phyloP scores from a whole-genome alignment of 2,329 filamentous ascomycete species.

The Fusarium luffae region DNA sequence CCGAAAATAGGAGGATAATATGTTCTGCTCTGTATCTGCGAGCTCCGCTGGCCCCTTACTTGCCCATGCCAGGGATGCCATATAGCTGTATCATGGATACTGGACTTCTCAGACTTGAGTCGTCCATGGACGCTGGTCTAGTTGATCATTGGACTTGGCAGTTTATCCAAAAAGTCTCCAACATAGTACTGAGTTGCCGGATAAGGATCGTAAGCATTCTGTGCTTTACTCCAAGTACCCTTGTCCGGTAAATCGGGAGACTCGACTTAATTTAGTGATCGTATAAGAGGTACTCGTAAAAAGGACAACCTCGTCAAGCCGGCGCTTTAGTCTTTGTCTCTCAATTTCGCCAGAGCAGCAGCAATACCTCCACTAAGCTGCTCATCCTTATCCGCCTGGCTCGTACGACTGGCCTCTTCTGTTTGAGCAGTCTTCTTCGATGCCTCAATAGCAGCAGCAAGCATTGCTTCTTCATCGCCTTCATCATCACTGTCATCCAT shows the following conservation, averaged over 20 bases:
- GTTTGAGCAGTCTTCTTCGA: constrained; percentile 54
- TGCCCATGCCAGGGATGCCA: neutral
- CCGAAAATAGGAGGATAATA: neutral
- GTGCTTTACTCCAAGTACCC: neutral
- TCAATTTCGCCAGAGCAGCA: constrained; percentile 68
- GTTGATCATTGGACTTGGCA: neutral
- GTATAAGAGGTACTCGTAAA: neutral
- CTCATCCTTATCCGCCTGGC: constrained; percentile 45
- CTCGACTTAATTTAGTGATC: neutral
- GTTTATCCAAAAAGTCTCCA: neutral
- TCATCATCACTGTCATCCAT: constrained; percentile 58
- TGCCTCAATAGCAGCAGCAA: constrained; percentile 60
- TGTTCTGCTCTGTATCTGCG: neutral
- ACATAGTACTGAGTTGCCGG: neutral
- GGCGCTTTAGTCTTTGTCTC: constrained; percentile 52
- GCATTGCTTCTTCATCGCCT: constrained; percentile 61
- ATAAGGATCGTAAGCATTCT: neutral
- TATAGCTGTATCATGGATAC: neutral
- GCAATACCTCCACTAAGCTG: constrained; percentile 68
- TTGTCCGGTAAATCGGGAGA: neutral
- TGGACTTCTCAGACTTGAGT: neutral
- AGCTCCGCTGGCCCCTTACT: neutral
- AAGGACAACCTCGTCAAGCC: neutral
- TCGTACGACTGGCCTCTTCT: constrained; percentile 41
- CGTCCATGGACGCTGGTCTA: neutral